phyloP scores from a whole-genome alignment of 73 alveolate genomes.

The Diophrys appendiculata region DNA sequence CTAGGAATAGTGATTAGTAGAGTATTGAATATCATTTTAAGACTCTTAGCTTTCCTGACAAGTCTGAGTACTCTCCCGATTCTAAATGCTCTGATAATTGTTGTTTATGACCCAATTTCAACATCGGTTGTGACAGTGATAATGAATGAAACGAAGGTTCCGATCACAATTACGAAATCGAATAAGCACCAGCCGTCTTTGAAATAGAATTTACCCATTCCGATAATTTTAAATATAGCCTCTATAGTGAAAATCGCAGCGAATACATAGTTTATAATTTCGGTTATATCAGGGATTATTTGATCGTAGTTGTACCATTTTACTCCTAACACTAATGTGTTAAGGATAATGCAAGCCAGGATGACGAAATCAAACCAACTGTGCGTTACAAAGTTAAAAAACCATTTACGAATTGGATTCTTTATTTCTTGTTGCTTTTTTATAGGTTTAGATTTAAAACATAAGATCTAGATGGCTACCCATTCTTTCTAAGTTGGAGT shows the following conservation, averaged over 20 bases:
- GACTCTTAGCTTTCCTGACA: constrained; percentile 40
- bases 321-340: constrained; percentile 38
- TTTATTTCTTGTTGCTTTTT: no score
- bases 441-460: no score
- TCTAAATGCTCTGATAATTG: constrained; percentile 57
- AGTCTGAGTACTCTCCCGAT: constrained; percentile 47
- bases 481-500: constrained; percentile 22
- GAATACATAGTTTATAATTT: constrained; percentile 29
- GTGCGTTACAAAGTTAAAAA: no score
- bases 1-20: constrained; percentile 53
- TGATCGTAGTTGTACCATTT: constrained; percentile 47
- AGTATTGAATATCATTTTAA: constrained; percentile 50
- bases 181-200: constrained; percentile 58
- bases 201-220: constrained; percentile 38
- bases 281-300: constrained; percentile 1
- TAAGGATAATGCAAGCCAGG: constrained; percentile 59
- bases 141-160: constrained; percentile 24
- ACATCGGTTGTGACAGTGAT: background rate
- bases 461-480: no score
- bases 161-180: constrained; percentile 49
- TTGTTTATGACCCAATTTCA: constrained; percentile 30
- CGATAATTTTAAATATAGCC: constrained; percentile 44
- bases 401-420: no score
- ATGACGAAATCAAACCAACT: constrained; percentile 55
- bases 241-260: constrained; percentile 54